phyloP scores from a whole-genome alignment of 768 basidiomycete genomes.

The Phylloporus rhodoxanthus region DNA sequence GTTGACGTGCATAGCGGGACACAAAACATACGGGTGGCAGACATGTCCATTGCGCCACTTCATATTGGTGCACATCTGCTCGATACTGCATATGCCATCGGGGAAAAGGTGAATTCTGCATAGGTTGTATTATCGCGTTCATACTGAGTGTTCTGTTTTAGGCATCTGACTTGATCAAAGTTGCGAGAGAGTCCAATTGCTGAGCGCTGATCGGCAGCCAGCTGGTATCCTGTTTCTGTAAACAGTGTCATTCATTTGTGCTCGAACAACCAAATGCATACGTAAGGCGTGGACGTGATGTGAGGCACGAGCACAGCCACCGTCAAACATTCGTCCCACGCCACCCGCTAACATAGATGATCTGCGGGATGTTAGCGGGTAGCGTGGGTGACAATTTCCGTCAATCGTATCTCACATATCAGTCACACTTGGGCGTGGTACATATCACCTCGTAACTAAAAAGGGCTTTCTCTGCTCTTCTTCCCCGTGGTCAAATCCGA shows the following conservation, averaged over 20 bases:
- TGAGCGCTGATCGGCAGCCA: neutral
- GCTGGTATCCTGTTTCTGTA: too few species aligned
- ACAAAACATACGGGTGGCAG: constrained; percentile 13
- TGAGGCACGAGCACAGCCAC: too few species aligned
- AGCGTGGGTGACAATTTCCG: too few species aligned
- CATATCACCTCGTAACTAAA: too few species aligned
- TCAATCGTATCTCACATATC: too few species aligned
- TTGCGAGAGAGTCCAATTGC: neutral
- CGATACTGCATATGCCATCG: constrained; percentile 17
- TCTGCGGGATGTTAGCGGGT: too few species aligned
- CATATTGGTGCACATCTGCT: constrained; percentile 12
- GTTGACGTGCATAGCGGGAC: constrained; percentile 7
- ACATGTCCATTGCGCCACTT: constrained; percentile 14
- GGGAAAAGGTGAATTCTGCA: constrained; percentile 10
- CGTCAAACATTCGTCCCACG: too few species aligned
- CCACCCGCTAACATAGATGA: too few species aligned
- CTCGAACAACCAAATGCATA: too few species aligned
- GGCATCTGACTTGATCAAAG: constrained; percentile 13
- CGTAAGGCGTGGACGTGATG: too few species aligned
- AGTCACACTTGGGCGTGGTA: too few species aligned
- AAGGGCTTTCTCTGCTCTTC: neutral
- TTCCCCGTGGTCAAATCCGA: neutral
- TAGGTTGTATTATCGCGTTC: neutral
- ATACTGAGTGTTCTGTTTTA: neutral
- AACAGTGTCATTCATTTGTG: too few species aligned